phyloP scores from a whole-genome alignment of 306 rosid genomes.

The Trifolium repens region DNA sequence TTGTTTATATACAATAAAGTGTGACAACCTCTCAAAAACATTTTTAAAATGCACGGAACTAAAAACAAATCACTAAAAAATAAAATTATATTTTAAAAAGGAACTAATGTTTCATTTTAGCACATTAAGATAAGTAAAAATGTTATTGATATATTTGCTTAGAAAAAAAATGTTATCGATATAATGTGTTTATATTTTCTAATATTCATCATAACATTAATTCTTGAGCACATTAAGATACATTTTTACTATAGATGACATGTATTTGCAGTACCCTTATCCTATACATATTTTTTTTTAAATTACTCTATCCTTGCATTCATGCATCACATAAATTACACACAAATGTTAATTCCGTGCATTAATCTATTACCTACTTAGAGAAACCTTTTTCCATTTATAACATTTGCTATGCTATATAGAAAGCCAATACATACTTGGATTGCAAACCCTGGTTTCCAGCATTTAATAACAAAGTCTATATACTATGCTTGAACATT shows the following conservation, averaged over 20 bases:
- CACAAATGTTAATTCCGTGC: neutral
- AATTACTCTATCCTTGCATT: neutral
- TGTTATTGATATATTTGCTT: no score
- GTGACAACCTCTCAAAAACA: slow-evolving; percentile 3
- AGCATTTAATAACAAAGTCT: slow-evolving; percentile 7
- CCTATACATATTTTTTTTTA: neutral
- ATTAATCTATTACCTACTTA: slow-evolving; percentile 14
- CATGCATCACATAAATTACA: slow-evolving; percentile 23
- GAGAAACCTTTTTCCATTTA: slow-evolving; percentile 12
- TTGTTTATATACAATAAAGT: neutral
- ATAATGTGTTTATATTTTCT: neutral
- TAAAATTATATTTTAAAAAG: no score
- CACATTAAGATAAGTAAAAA: no score
- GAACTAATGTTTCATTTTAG: no score
- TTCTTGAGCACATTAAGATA: neutral
- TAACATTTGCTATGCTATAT: neutral
- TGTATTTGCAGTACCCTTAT: neutral
- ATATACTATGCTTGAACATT: slow-evolving; percentile 12
- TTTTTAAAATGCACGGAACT: neutral
- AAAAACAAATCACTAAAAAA: neutral
- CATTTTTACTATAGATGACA: neutral
- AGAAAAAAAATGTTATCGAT: no score
- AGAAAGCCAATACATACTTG: slow-evolving; percentile 6
- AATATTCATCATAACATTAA: neutral
- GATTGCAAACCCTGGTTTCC: slow-evolving; percentile 1